Conservation (phyloP, 768 basidiomycete genomes). For the Serendipita sp. region DNA sequence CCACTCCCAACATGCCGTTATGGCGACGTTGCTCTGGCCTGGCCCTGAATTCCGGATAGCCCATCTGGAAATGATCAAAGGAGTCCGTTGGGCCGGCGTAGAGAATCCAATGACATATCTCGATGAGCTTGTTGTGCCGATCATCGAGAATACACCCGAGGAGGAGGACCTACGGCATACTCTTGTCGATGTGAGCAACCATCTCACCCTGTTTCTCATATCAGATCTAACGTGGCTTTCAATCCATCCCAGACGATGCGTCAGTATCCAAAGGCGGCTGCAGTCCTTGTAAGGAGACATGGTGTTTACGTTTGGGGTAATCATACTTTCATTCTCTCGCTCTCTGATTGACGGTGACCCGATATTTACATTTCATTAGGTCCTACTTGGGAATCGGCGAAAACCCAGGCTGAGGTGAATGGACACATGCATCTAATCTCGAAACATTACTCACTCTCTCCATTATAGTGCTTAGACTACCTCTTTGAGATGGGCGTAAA, state of each 20-base stretch:
- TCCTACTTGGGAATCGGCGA: constrained; percentile 71
- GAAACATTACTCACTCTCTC: no score
- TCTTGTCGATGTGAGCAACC: constrained; percentile 44
- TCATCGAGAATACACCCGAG: constrained; percentile 82
- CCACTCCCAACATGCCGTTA: constrained; percentile 79
- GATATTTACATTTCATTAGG: constrained; percentile 22
- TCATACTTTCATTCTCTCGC: constrained; percentile 15
- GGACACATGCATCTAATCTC: no score
- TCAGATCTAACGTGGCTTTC: constrained; percentile 9
- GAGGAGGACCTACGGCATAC: constrained; percentile 81
- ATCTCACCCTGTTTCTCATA: neutral
- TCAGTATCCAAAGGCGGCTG: constrained; percentile 64
- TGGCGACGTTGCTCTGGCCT: constrained; percentile 68
- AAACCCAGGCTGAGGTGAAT: constrained; percentile 81
- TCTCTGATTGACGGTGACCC: neutral
- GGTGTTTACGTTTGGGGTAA: constrained; percentile 79
- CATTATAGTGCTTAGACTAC: constrained; percentile 76
- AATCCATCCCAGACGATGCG: constrained; percentile 43
- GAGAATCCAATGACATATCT: constrained; percentile 66
- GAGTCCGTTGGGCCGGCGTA: constrained; percentile 61
- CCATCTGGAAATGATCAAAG: constrained; percentile 86
- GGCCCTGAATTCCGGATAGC: constrained; percentile 61
- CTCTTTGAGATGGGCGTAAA: constrained; percentile 78
- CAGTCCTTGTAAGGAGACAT: constrained; percentile 59
- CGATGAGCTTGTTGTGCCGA: constrained; percentile 71